Base-by-base conservation (phyloP, 177 flowering plant species). In the Vitis hybrid region DNA sequence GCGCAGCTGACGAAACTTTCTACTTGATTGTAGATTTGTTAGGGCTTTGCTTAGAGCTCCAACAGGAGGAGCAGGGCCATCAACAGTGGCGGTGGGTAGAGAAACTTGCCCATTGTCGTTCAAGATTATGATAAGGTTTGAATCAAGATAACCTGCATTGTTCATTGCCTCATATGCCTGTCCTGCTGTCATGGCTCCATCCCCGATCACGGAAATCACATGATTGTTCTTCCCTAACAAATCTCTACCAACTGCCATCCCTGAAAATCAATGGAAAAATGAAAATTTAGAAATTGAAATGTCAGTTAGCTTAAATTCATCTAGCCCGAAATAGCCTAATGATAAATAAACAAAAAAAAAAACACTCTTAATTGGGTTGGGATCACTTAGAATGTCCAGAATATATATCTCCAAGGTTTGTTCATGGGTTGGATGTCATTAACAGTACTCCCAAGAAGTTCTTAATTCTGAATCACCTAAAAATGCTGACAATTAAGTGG, bases 131-230 rank as follows among this genome's bases (percentile, higher is more conserved):
- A 83, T 83, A 31, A 81, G 79, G 58, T 85, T 79, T 0, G 88
- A 64, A 29, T 81, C 85, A 10, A 83, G 78, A 55, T 64, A 83
- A 1, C 86, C 86, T 0, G 88, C 86, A 72, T 85, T 85, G 74
- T 85, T 85, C 81, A 85, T 74, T 16, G 88, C 88, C 61, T 85
- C 86, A 13, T 72, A 85, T 2, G 89, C 87, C 59, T 80, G 84
- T 16, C 89, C 87, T 2, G 83, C 89, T 0, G 86, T 86, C 89
- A 82, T 86, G 16, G 89, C 89, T 19, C 87, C 87, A 61, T 84
- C 89, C 0, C 86, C 89, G 1, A 86, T 84, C 60, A 84, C 87
- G 0, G 87, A 52, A n/a, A 86, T 71, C 45, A 86, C 84, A 33
- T 80, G 71, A 65, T 86, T 86, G n/a, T 66, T 64, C 76, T 79